Conservation (phyloP, 2,329 filamentous ascomycete genomes). For the Colletotrichum navitas region DNA sequence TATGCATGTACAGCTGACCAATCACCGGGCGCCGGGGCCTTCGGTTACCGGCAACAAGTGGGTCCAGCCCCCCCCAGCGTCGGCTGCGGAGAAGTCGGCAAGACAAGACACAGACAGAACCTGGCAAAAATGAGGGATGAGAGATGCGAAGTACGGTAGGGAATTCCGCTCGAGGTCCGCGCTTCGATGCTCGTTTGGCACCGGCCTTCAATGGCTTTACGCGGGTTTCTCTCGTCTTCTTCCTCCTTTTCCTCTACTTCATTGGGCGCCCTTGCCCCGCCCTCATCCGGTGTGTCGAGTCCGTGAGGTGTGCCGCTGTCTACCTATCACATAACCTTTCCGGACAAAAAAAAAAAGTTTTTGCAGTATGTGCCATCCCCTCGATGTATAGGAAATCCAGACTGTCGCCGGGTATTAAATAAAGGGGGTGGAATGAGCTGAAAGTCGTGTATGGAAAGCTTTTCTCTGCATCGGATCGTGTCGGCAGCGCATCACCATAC, state of each 20-base stretch:
- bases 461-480: too few species aligned
- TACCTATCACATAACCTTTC: not conserved
- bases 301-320: not conserved
- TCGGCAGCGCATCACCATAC: too few species aligned
- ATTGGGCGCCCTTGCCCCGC: not conserved
- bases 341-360: not conserved
- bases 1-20: not conserved
- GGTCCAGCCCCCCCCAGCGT: not conserved
- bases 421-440: too few species aligned
- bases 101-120: not conserved
- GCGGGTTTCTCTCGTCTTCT: not conserved
- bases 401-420: too few species aligned
- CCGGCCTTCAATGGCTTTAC: not conserved
- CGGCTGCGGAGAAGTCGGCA: not conserved
- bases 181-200: conserved; percentile 26
- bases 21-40: not conserved
- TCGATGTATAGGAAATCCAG: too few species aligned
- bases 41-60: conserved; percentile 18
- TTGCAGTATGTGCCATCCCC: too few species aligned
- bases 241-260: not conserved
- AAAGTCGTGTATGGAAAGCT: too few species aligned
- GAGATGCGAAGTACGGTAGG: not conserved
- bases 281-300: not conserved
- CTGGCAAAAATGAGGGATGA: not conserved
- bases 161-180: conserved; percentile 32